These are phyloP conservation scores for Marsdenia floribunda DNA, from an alignment of 257 asterid genomes.

Conservation along the genomic window DNA sequence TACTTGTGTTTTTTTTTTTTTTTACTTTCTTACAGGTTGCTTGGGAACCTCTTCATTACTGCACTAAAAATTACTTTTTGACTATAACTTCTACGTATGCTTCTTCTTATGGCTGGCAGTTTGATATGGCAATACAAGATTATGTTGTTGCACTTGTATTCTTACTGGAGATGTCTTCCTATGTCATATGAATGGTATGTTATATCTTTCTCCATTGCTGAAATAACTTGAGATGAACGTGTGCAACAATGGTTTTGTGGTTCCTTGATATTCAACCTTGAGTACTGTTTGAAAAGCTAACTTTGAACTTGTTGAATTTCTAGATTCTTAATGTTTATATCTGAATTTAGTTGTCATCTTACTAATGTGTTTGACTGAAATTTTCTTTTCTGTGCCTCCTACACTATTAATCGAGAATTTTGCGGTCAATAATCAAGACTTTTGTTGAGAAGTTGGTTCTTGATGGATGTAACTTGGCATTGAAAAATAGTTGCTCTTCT, in stretches of 20 bases:
- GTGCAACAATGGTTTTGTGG: too few species aligned
- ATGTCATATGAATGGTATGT: neutral
- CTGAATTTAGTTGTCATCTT: neutral
- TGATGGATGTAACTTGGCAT: neutral
- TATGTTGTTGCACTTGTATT: slow-evolving; percentile 78
- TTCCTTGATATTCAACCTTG: neutral
- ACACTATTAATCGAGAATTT: neutral
- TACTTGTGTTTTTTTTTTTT: neutral
- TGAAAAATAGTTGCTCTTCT: too few species aligned
- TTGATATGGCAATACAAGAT: slow-evolving; percentile 83
- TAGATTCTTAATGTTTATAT: neutral
- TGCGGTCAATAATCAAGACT: neutral
- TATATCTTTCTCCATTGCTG: slow-evolving; percentile 3
- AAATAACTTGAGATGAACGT: neutral
- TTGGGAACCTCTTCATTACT: neutral
- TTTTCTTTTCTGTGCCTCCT: too few species aligned
- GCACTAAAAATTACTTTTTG: too few species aligned
- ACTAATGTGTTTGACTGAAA: too few species aligned
- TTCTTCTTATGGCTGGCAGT: slow-evolving; percentile 42
- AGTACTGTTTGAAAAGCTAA: neutral
- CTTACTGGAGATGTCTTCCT: slow-evolving; percentile 86
- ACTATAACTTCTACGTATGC: neutral
- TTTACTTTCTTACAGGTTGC: neutral
- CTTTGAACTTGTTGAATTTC: neutral
- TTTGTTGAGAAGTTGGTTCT: neutral